Evolutionary conservation across 768 basidiomycete species (phyloP).

Genomic region (Amanita fuliginea): DNA sequence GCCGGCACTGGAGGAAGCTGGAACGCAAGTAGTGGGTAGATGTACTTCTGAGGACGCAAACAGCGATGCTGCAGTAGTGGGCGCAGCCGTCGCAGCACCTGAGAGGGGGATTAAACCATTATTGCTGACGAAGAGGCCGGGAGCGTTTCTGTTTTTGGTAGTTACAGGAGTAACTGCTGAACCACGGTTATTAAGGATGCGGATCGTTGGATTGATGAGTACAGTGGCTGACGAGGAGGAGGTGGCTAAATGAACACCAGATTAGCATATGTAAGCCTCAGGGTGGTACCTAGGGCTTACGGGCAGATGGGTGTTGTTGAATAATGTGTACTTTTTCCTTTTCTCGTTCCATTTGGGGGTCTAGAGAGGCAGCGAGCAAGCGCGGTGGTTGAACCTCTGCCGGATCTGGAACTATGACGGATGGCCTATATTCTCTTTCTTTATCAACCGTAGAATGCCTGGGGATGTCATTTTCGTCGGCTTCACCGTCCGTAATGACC

Average conservation of each 20-base stretch:
- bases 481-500: neutral
- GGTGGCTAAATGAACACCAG: neutral
- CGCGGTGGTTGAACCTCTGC: constrained; percentile 25
- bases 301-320: neutral
- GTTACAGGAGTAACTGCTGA: neutral
- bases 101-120: constrained; percentile 4
- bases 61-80: constrained; percentile 4
- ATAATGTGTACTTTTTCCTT: neutral
- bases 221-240: neutral
- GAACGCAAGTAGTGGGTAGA: neutral
- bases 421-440: neutral
- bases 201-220: neutral
- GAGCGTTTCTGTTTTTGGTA: neutral
- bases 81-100: neutral
- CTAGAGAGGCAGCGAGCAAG: constrained; percentile 28
- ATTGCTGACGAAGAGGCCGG: constrained; percentile 3
- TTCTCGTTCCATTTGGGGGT: constrained; percentile 13
- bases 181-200: neutral
- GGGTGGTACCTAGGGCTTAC: neutral
- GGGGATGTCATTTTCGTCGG: constrained; percentile 13
- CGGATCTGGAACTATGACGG: neutral
- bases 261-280: neutral
- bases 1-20: neutral
- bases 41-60: constrained; percentile 2
- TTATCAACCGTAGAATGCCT: constrained; percentile 8